Base-by-base conservation (phyloP, 1,284 basidiomycete species). In the Lentinula novae-zelandiae region DNA sequence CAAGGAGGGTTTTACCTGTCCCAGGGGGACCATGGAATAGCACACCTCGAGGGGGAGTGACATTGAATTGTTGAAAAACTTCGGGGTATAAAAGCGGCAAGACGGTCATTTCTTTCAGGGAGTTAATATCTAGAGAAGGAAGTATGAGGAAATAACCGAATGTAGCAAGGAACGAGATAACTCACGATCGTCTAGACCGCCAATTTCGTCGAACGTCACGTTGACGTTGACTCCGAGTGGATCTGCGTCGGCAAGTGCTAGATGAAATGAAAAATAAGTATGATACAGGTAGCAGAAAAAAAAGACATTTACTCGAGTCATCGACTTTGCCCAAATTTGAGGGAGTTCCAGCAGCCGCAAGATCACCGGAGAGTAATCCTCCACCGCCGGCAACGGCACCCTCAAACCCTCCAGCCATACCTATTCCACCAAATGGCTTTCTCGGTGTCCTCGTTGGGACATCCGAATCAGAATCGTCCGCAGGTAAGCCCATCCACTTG, bases 61-160 rank as follows among this genome's bases (percentile, higher is more conserved):
- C 87, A 60, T 88, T 90, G 76, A 99, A 98, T 60, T 89, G 87
- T 68, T 98, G 95, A 73, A 98, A 99, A 9, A 99, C 89, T 74
- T 99, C 97, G 0, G 97, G 97, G 70, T 99, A 99, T 6, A 98
- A 80, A 0, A 99, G 78, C 0, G 97, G 97, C 0, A 99, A 82
- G 20, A 96, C 83, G 0, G 98, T 98, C 97, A 99, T 99, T 73
- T 99, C 97, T 77, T 98, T 99, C 65, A 99, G 78, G 39, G 95
- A 93, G 70, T 97, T 95, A 65, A 99, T 97, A 71, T 99, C 91
- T 93, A 63, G 20, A 64, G 20, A 39, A 5, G 7, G 10, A 3
- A 46, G 50, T 44, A n/a, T 58, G 39, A 27, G 58, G 39, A 66
- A 62, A 3, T 38, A 42, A 17, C 5, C 59, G 15, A 42, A 15